These are phyloP conservation scores for Mortierella hygrophila DNA, from an alignment of 192 early-diverging fungal genomes.

Conservation along the genomic window DNA sequence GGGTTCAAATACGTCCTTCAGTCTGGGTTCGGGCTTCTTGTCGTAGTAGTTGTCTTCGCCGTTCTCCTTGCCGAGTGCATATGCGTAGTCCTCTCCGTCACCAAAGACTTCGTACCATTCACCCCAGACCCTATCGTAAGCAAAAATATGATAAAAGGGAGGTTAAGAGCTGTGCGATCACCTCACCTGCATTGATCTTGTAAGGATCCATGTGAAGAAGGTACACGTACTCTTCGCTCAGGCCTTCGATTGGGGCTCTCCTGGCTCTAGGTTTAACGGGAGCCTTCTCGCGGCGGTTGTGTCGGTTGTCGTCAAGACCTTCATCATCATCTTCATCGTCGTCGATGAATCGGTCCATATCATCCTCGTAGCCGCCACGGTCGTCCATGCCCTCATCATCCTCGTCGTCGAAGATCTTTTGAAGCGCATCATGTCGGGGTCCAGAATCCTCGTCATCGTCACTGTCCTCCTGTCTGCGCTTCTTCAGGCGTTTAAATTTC, in stretches of 20 bases:
- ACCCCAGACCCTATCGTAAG: constrained; percentile 66
- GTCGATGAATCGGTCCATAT: constrained; percentile 63
- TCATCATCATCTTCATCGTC: constrained; percentile 61
- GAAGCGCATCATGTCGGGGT: constrained; percentile 54
- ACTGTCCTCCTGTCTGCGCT: constrained; percentile 73
- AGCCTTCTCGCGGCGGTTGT: constrained; percentile 48
- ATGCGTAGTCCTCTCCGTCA: constrained; percentile 90
- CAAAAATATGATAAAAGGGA: constrained; percentile 1
- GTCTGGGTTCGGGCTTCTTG: constrained; percentile 67
- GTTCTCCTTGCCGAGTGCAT: constrained; percentile 62
- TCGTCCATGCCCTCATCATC: constrained; percentile 65
- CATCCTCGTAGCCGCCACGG: constrained; percentile 62
- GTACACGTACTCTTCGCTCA: constrained; percentile 65
- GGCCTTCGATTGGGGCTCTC: constrained; percentile 66
- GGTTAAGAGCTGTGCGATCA: neutral
- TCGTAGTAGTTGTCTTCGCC: constrained; percentile 51
- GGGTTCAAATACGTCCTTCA: constrained; percentile 82
- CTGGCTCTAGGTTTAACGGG: constrained; percentile 56
- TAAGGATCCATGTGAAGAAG: constrained; percentile 35
- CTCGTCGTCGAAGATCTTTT: constrained; percentile 81
- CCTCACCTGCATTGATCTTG: neutral
- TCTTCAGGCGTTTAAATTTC: constrained; percentile 82
- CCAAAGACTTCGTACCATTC: constrained; percentile 95
- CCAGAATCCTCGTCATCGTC: constrained; percentile 45
- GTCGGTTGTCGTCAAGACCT: constrained; percentile 41